Percentiles rank a stretch among this genome's conserved stretches.
Evolutionary conservation across 306 rosid genomes (phyloP).

Genomic region (Gastrolobium bilobum): DNA sequence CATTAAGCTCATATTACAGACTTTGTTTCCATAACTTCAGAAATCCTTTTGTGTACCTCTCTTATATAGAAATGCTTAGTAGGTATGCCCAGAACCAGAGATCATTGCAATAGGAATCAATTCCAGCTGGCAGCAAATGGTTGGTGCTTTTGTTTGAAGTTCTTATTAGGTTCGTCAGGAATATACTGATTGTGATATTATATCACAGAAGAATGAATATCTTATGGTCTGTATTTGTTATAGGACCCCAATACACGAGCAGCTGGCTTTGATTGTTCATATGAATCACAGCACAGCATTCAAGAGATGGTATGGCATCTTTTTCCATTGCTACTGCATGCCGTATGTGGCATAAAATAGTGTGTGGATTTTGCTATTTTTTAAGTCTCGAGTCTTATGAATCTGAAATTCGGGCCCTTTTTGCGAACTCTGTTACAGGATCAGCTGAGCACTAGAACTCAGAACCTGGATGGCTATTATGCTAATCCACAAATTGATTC

Average conservation of each 20-base stretch:
- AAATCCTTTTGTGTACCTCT: background rate
- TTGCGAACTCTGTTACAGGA: slow-evolving; percentile 54
- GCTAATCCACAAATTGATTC: slow-evolving; percentile 68
- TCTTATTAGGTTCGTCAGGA: slow-evolving; percentile 5
- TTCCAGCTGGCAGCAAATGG: slow-evolving; percentile 80
- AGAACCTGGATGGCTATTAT: slow-evolving; percentile 72
- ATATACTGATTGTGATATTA: slow-evolving; percentile 42
- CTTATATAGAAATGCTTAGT: slow-evolving; percentile 30
- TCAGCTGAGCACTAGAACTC: slow-evolving; percentile 73
- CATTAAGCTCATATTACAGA: background rate
- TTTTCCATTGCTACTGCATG: slow-evolving; percentile 9
- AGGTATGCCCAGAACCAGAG: slow-evolving; percentile 69
- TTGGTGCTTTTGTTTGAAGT: slow-evolving; percentile 51
- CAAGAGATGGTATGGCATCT: slow-evolving; percentile 73
- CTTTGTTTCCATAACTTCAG: slow-evolving; percentile 12
- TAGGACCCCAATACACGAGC: slow-evolving; percentile 57
- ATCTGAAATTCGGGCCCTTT: slow-evolving; percentile 7
- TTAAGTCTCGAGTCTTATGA: background rate
- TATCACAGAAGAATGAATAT: slow-evolving; percentile 6
- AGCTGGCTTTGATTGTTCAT: slow-evolving; percentile 66
- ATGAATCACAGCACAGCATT: slow-evolving; percentile 68
- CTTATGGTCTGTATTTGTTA: slow-evolving; percentile 29
- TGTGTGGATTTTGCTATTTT: background rate
- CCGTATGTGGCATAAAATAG: background rate
- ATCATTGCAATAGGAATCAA: slow-evolving; percentile 64